Percentiles rank a stretch among this genome's conserved stretches.
Evolutionary conservation across 768 basidiomycete genomes (phyloP).

Genomic region (Cyclocybe aegerita): DNA sequence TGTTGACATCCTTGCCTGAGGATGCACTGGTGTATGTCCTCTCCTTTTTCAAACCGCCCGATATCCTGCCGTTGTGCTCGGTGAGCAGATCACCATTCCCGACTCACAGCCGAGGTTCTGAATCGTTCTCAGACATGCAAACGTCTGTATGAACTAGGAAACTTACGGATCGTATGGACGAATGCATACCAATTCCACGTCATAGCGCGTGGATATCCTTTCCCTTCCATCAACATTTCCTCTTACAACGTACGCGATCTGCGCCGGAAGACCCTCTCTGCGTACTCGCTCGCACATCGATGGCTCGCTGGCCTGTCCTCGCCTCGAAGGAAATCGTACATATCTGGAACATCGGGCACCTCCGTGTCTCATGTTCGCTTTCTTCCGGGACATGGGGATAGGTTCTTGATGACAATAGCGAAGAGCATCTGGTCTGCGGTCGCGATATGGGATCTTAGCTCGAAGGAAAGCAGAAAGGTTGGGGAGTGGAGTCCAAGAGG

Average conservation of each 20-base stretch:
- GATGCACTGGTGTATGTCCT: constrained; percentile 32
- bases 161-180: constrained; percentile 56
- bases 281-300: constrained; percentile 45
- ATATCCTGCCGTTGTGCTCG: constrained; percentile 42
- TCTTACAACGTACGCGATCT: constrained; percentile 42
- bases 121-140: constrained; percentile 44
- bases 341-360: constrained; percentile 36
- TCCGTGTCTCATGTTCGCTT: constrained; percentile 55
- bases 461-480: constrained; percentile 23
- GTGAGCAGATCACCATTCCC: constrained; percentile 22
- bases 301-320: constrained; percentile 35
- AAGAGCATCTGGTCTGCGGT: constrained; percentile 63
- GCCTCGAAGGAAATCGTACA: constrained; percentile 16
- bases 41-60: constrained; percentile 32
- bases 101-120: neutral
- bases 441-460: constrained; percentile 48
- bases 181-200: constrained; percentile 46
- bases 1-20: constrained; percentile 6
- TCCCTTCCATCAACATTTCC: constrained; percentile 37
- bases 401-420: constrained; percentile 52
- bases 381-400: constrained; percentile 41
- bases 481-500: constrained; percentile 57
- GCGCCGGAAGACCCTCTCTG: constrained; percentile 31
- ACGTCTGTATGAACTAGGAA: constrained; percentile 42
- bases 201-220: constrained; percentile 48